Evolutionary conservation across 345 rosid species (phyloP).

Genomic region (Hypericum androsaemum): DNA sequence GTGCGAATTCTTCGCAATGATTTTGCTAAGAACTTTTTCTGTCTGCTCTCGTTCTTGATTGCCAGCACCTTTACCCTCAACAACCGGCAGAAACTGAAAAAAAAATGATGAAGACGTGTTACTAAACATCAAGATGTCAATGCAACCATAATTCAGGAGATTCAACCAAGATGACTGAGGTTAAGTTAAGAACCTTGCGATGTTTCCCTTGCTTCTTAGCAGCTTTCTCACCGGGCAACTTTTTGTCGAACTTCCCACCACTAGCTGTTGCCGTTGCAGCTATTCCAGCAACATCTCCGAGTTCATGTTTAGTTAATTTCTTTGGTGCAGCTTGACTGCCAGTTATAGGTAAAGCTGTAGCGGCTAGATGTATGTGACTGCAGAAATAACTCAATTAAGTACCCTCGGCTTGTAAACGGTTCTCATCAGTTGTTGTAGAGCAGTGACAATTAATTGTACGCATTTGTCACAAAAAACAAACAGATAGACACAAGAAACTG

Average conservation of each 20-base stretch:
- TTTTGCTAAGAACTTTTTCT: slow-evolving; percentile 61
- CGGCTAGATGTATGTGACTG: slow-evolving; percentile 90
- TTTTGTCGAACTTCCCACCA: slow-evolving; percentile 94
- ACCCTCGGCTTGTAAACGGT: no score
- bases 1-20: slow-evolving; percentile 75
- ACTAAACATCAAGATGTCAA: not conserved
- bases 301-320: slow-evolving; percentile 58
- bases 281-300: slow-evolving; percentile 76
- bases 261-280: slow-evolving; percentile 87
- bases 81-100: slow-evolving; percentile 75
- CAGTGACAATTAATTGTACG: no score
- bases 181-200: slow-evolving; percentile 51
- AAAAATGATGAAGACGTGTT: slow-evolving; percentile 1
- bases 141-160: not conserved
- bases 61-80: slow-evolving; percentile 44
- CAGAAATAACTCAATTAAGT: slow-evolving; percentile 9
- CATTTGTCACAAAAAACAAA: no score
- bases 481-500: no score
- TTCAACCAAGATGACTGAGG: not conserved
- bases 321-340: slow-evolving; percentile 58
- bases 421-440: no score
- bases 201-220: slow-evolving; percentile 66
- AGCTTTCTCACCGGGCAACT: slow-evolving; percentile 75
- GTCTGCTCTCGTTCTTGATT: slow-evolving; percentile 72
- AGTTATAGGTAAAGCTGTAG: slow-evolving; percentile 72